Evolutionary conservation across 352 stramenopile genomes (phyloP).

Genomic region (Globisporangium parvum): DNA sequence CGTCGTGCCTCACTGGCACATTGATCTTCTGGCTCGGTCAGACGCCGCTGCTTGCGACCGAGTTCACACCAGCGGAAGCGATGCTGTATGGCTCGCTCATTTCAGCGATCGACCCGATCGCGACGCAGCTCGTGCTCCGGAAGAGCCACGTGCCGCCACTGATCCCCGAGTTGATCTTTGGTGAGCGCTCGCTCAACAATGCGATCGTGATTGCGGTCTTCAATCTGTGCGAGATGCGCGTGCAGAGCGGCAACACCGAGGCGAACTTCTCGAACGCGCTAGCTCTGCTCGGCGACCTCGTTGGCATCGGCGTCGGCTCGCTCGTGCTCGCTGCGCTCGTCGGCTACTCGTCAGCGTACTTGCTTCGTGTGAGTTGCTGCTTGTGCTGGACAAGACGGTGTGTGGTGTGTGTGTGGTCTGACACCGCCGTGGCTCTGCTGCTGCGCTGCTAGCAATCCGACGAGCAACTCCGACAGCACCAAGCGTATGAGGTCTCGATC

Average conservation of each 20-base stretch:
- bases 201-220: constrained; percentile 71
- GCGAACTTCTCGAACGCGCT: constrained; percentile 27
- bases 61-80: constrained; percentile 49
- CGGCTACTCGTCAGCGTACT: constrained; percentile 33
- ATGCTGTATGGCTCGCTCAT: constrained; percentile 79
- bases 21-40: constrained; percentile 36
- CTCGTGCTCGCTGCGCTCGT: constrained; percentile 22
- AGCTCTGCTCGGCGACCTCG: constrained; percentile 28
- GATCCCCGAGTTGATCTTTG: constrained; percentile 87
- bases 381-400: too few relatives aligned
- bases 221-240: constrained; percentile 47
- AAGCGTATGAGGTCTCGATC: constrained; percentile 54
- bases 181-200: constrained; percentile 77
- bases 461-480: constrained; percentile 20
- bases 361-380: constrained; percentile 19
- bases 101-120: constrained; percentile 79
- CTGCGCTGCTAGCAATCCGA: neutral
- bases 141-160: constrained; percentile 33
- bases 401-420: too few relatives aligned
- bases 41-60: constrained; percentile 26
- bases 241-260: constrained; percentile 43
- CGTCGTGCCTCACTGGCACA: constrained; percentile 37
- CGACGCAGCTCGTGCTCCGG: constrained; percentile 75
- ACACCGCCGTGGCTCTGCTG: too few relatives aligned
- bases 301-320: constrained; percentile 42